Conservation (phyloP, 1,284 basidiomycete genomes). For the Ceratobasidium sp. region DNA sequence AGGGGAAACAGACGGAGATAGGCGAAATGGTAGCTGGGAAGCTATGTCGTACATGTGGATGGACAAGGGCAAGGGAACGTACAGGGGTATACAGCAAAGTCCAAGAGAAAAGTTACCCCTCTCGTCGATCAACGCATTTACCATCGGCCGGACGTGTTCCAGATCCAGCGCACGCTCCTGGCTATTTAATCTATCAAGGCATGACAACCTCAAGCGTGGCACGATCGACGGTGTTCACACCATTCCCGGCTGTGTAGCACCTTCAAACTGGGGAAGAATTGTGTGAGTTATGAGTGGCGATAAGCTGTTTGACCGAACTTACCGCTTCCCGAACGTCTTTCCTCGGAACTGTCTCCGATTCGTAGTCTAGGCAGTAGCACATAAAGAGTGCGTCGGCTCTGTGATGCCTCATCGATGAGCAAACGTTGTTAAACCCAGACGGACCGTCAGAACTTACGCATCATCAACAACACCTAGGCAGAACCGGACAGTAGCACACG, state of each 20-base stretch:
- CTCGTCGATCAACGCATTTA: neutral
- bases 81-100: constrained; percentile 8
- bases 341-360: constrained; percentile 69
- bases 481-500: constrained; percentile 83
- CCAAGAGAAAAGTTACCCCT: neutral
- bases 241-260: neutral
- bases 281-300: neutral
- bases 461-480: constrained; percentile 85
- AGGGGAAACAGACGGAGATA: neutral
- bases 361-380: constrained; percentile 89
- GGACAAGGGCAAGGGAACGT: neutral
- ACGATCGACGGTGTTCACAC: neutral
- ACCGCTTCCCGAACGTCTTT: constrained; percentile 78
- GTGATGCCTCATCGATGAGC: constrained; percentile 26
- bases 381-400: constrained; percentile 85
- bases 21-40: neutral
- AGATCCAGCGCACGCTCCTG: neutral
- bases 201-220: neutral
- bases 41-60: too few relatives aligned
- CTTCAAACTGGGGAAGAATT: constrained; percentile 23
- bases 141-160: neutral
- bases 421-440: neutral
- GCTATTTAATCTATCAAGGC: neutral
- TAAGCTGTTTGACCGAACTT: constrained; percentile 54
- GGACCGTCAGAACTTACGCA: constrained; percentile 61